Conservation (phyloP, 306 rosid species). For the Castanopsis chinensis region DNA sequence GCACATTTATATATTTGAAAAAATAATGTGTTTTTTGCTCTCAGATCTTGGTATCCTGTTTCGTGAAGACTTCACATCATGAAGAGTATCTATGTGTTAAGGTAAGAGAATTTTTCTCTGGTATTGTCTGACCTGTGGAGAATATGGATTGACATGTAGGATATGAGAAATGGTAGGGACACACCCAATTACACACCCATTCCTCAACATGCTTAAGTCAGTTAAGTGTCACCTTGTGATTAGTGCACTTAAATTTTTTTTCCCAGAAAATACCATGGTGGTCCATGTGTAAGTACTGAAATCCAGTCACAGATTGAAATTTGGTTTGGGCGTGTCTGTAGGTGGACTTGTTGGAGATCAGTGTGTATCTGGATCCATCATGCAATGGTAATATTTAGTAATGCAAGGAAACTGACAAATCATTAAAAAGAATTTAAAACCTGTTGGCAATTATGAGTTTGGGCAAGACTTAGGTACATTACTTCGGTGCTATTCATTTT, state of each 20-base stretch:
- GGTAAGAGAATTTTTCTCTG: constrained; percentile 47
- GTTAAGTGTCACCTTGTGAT: too few relatives aligned
- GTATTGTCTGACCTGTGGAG: not conserved
- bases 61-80: constrained; percentile 87
- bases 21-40: constrained; percentile 19
- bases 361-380: not conserved
- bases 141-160: not conserved
- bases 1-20: not conserved
- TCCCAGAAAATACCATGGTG: too few relatives aligned
- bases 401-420: not conserved
- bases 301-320: too few relatives aligned
- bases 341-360: not conserved
- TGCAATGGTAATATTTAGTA: not conserved
- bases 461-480: too few relatives aligned
- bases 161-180: not conserved
- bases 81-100: constrained; percentile 91
- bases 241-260: too few relatives aligned
- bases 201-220: too few relatives aligned
- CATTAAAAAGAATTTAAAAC: not conserved
- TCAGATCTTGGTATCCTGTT: constrained; percentile 89
- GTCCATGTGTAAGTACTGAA: too few relatives aligned
- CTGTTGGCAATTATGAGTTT: not conserved
- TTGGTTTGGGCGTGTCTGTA: too few relatives aligned
- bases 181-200: too few relatives aligned
- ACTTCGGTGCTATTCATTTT: too few relatives aligned